Conservation (phyloP, 2,329 filamentous ascomycete species). For the Aaosphaeria pasadenensis region DNA sequence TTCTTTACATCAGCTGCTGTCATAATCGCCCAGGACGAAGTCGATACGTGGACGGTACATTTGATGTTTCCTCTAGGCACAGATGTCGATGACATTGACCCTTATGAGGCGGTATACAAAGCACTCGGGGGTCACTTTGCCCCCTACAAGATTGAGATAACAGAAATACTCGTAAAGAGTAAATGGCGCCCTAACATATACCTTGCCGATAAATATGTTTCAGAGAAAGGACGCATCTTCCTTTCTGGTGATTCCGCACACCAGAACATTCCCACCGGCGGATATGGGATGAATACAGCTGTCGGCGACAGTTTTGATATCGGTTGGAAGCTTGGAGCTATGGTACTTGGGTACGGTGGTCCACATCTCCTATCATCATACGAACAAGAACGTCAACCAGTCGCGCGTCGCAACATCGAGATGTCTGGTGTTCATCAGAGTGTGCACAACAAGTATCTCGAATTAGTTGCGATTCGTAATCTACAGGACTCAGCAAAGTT, state of each 20-base stretch:
- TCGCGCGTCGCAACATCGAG: constrained; percentile 22
- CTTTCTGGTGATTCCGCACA: constrained; percentile 2
- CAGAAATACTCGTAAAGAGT: neutral
- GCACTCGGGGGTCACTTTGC: neutral
- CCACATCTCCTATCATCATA: constrained; percentile 22
- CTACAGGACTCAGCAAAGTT: neutral
- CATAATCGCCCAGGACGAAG: constrained; percentile 26
- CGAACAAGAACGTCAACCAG: constrained; percentile 24
- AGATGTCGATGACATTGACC: neutral
- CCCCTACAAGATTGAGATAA: neutral
- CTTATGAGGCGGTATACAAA: neutral
- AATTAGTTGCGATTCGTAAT: neutral
- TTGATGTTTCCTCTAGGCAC: neutral
- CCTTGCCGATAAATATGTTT: neutral
- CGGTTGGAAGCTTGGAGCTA: constrained; percentile 32
- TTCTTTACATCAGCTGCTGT: constrained; percentile 18
- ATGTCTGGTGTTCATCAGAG: constrained; percentile 9
- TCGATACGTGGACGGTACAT: constrained; percentile 29
- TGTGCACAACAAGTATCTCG: constrained; percentile 2
- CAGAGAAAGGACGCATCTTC: neutral
- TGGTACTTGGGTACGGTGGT: constrained; percentile 22
- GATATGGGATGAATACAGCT: constrained; percentile 3
- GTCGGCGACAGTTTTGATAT: constrained; percentile 31
- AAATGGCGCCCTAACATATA: neutral
- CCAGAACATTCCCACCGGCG: constrained; percentile 1